Evolutionary conservation across 2,329 filamentous ascomycete genomes (phyloP).

Genomic region (Xylaria sp.): DNA sequence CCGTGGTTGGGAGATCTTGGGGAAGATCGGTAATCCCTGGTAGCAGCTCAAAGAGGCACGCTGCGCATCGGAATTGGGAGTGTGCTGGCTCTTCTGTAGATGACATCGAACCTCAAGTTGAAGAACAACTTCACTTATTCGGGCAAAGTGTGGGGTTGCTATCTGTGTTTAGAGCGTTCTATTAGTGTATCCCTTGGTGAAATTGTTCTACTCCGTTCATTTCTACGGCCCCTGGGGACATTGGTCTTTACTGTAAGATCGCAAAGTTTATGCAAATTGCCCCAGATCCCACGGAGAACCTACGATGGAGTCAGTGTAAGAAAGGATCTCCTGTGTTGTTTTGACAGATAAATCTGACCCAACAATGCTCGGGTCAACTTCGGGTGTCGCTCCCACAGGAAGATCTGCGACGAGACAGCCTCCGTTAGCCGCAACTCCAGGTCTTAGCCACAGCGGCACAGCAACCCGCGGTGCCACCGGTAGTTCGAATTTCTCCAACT

Average conservation of each 20-base stretch:
- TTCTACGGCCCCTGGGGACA: background rate
- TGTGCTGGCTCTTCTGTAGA: background rate
- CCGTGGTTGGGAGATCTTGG: background rate
- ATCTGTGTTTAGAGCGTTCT: background rate
- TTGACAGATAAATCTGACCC: background rate
- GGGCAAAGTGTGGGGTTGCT: background rate
- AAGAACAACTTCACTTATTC: background rate
- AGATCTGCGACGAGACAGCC: background rate
- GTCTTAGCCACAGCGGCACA: background rate
- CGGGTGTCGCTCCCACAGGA: background rate
- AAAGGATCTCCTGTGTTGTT: background rate
- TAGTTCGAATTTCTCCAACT: background rate
- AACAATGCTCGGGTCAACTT: background rate
- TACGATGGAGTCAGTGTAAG: background rate
- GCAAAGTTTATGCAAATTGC: background rate
- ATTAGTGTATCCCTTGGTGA: background rate
- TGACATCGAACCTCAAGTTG: background rate
- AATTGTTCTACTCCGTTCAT: background rate
- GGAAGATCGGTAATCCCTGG: background rate
- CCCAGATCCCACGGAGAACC: background rate
- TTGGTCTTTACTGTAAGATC: background rate
- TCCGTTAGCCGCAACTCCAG: background rate
- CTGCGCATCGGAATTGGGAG: background rate
- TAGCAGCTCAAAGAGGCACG: background rate
- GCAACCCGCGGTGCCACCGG: background rate